Evolutionary conservation across 1,284 basidiomycete genomes (phyloP).

Genomic region (Chalciporus sp.): DNA sequence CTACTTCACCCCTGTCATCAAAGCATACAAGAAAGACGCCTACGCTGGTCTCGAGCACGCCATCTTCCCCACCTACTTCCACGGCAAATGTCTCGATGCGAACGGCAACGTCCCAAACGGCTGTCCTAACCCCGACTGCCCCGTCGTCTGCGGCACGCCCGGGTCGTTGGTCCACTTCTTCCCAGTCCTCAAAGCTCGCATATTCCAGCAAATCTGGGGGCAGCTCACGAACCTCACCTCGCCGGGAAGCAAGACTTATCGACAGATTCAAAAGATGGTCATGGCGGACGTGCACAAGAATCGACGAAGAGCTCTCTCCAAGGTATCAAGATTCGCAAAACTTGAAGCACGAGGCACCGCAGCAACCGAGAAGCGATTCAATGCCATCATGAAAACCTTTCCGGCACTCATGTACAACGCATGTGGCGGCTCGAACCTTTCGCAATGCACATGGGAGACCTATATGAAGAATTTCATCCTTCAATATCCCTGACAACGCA

Average conservation of each 20-base stretch:
- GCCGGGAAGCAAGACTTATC: conserved; percentile 43
- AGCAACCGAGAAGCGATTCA: conserved; percentile 27
- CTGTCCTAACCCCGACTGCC: conserved; percentile 77
- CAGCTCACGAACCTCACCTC: conserved; percentile 39
- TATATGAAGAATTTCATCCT: conserved; percentile 65
- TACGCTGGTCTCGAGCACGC: conserved; percentile 47
- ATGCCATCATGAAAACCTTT: conserved; percentile 39
- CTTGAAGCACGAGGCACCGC: conserved; percentile 14
- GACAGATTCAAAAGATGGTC: conserved; percentile 43
- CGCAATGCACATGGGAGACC: conserved; percentile 60
- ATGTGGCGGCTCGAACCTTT: conserved; percentile 54
- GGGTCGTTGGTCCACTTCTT: conserved; percentile 75
- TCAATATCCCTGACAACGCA: conserved; percentile 52
- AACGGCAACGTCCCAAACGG: conserved; percentile 61
- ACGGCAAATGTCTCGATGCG: conserved; percentile 67
- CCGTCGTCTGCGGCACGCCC: conserved; percentile 76
- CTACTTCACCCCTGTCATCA: conserved; percentile 50
- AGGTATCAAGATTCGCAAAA: conserved; percentile 11
- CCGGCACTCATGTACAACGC: conserved; percentile 36
- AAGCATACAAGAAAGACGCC: conserved; percentile 46
- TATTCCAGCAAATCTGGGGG: conserved; percentile 46
- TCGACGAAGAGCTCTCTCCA: conserved; percentile 12
- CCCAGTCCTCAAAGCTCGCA: conserved; percentile 49
- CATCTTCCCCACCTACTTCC: conserved; percentile 69
- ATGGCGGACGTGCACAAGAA: conserved; percentile 24